Conservation (phyloP, 768 basidiomycete genomes). For the Trametes elegans region DNA sequence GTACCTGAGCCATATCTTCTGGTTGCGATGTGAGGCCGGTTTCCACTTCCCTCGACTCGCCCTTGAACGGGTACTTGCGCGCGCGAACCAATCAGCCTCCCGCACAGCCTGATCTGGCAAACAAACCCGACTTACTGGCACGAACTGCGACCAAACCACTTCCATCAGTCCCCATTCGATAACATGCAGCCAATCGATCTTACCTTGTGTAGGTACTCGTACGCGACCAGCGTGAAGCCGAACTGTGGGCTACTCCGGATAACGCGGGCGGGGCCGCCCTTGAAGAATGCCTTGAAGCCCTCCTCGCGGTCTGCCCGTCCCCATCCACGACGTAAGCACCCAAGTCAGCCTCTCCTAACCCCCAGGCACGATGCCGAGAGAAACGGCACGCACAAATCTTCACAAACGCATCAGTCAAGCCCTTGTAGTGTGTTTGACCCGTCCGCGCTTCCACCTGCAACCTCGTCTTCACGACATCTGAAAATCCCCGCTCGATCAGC, state of each 20-base stretch:
- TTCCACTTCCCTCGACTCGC: constrained; percentile 61
- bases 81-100: constrained; percentile 24
- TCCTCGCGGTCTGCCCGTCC: constrained; percentile 73
- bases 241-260: constrained; percentile 91
- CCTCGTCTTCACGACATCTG: constrained; percentile 97
- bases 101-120: constrained; percentile 16
- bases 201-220: constrained; percentile 69
- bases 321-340: not conserved
- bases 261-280: constrained; percentile 86
- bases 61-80: constrained; percentile 78
- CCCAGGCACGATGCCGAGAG: not conserved
- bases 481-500: constrained; percentile 17
- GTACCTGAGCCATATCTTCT: constrained; percentile 83
- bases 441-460: constrained; percentile 90
- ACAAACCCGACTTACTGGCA: constrained; percentile 25
- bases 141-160: constrained; percentile 21
- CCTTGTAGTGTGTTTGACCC: constrained; percentile 91
- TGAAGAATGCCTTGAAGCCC: constrained; percentile 86
- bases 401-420: constrained; percentile 81
- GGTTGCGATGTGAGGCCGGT: constrained; percentile 68
- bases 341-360: not conserved
- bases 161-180: constrained; percentile 6
- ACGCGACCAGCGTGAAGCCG: constrained; percentile 86
- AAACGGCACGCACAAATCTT: constrained; percentile 71
- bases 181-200: constrained; percentile 36